Evolutionary conservation across 495 filamentous ascomycete species (phyloP).

Genomic region (Glarea lozoyensis): DNA sequence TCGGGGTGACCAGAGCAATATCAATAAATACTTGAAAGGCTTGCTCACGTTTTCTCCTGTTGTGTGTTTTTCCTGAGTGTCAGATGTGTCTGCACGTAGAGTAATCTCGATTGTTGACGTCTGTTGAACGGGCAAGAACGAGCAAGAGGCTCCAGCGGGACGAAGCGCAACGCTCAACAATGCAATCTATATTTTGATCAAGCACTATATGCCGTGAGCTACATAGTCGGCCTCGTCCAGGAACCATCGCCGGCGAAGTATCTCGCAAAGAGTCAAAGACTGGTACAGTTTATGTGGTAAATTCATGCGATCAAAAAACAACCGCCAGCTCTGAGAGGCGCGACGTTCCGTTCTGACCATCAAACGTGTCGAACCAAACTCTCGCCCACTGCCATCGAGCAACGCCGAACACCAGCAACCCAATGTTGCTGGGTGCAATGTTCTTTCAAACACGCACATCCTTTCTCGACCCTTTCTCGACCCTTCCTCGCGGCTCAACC

Average conservation of each 20-base stretch:
- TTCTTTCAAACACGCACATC: not conserved
- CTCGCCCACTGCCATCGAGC: not conserved
- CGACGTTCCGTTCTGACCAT: not conserved
- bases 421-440: not conserved
- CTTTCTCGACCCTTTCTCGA: not conserved
- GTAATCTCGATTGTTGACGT: too few relatives aligned
- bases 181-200: conserved; percentile 2
- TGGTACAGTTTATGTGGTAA: not conserved
- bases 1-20: too few relatives aligned
- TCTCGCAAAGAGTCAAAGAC: not conserved
- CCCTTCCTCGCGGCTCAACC: not conserved
- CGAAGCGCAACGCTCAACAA: not conserved
- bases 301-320: not conserved
- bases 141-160: not conserved
- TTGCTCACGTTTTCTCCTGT: too few relatives aligned
- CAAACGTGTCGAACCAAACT: not conserved
- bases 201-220: conserved; percentile 1
- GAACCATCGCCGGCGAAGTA: not conserved
- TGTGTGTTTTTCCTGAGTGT: too few relatives aligned
- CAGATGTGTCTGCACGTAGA: too few relatives aligned
- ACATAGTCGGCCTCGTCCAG: not conserved
- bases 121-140: too few relatives aligned
- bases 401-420: not conserved
- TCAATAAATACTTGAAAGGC: too few relatives aligned
- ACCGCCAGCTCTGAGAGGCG: not conserved